A percentile compares a stretch with the other conserved stretches of the same genome.
phyloP scores from a whole-genome alignment of 805 yeast genomes.

The Candida koratica region DNA sequence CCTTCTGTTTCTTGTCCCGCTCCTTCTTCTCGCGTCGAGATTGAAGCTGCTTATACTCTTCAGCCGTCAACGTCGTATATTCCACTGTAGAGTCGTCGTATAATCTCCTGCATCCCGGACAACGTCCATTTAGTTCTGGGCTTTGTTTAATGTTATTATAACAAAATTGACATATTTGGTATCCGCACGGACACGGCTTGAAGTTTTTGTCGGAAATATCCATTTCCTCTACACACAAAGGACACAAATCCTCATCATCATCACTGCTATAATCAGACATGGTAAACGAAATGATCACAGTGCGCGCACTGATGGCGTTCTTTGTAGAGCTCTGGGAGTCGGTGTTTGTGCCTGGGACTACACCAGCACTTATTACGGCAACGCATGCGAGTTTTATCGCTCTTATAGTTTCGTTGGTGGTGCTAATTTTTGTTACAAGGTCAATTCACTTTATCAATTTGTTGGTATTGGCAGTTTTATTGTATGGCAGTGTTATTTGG shows the following conservation, averaged over 20 bases:
- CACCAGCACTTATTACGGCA: conserved; percentile 84
- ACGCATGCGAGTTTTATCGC: conserved; percentile 80
- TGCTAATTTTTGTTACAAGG: conserved; percentile 57
- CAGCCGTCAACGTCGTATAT: conserved; percentile 76
- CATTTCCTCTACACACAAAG: conserved; percentile 96
- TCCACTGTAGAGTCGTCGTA: conserved; percentile 93
- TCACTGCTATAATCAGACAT: conserved; percentile 42
- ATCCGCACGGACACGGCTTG: conserved; percentile 99
- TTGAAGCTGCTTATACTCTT: conserved; percentile 82
- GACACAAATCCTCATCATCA: conserved; percentile 81
- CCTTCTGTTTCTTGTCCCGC: conserved; percentile 76
- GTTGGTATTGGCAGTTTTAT: conserved; percentile 51
- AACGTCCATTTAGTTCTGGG: conserved; percentile 91
- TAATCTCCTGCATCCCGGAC: conserved; percentile 95
- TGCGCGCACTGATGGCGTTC: conserved; percentile 32
- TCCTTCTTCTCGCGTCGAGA: conserved; percentile 77
- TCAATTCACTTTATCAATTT: conserved; percentile 64
- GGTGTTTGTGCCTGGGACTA: conserved; percentile 86
- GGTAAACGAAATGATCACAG: not conserved
- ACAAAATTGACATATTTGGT: conserved; percentile 97
- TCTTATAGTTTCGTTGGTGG: conserved; percentile 52
- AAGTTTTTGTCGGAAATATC: conserved; percentile 94
- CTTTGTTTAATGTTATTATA: conserved; percentile 94
- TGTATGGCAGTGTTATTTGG: conserved; percentile 88
- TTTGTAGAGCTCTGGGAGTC: conserved; percentile 81